Evolutionary conservation across 352 stramenopile species (phyloP).

Genomic region (Globisporangium emineosum): DNA sequence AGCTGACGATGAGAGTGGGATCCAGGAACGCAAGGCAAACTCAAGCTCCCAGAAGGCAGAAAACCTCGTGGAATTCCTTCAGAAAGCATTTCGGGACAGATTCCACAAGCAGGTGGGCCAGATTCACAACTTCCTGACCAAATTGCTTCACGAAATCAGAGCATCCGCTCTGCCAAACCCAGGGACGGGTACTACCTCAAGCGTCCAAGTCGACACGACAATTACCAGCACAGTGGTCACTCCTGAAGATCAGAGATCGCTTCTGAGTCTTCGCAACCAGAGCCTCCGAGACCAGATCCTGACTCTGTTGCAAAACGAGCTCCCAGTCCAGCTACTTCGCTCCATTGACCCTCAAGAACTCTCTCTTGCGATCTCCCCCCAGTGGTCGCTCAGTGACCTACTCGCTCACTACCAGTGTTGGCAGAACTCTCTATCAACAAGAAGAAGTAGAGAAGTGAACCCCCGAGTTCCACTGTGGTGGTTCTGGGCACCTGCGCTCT

Average conservation of each 20-base stretch:
- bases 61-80: not conserved
- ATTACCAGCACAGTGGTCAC: not conserved
- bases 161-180: no score
- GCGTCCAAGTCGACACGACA: not conserved
- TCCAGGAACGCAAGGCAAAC: not conserved
- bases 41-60: not conserved
- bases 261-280: not conserved
- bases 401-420: conserved; percentile 11
- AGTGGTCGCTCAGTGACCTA: conserved; percentile 9
- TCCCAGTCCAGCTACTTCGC: not conserved
- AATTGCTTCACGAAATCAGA: not conserved
- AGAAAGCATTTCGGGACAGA: not conserved
- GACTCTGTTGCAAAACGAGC: conserved; percentile 11
- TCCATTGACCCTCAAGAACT: no score
- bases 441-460: not conserved
- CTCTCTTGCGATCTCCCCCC: not conserved
- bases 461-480: not conserved
- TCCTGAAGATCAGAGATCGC: not conserved
- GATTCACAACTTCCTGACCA: not conserved
- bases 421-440: not conserved
- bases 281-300: not conserved
- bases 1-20: not conserved
- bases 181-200: no score
- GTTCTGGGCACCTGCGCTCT: conserved; percentile 13
- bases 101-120: not conserved